Percentiles rank a stretch among this genome's conserved stretches.
These are phyloP conservation scores for Sporisorium iseilematis-ciliati DNA, from an alignment of 1,284 basidiomycete genomes.

Conservation along the genomic window DNA sequence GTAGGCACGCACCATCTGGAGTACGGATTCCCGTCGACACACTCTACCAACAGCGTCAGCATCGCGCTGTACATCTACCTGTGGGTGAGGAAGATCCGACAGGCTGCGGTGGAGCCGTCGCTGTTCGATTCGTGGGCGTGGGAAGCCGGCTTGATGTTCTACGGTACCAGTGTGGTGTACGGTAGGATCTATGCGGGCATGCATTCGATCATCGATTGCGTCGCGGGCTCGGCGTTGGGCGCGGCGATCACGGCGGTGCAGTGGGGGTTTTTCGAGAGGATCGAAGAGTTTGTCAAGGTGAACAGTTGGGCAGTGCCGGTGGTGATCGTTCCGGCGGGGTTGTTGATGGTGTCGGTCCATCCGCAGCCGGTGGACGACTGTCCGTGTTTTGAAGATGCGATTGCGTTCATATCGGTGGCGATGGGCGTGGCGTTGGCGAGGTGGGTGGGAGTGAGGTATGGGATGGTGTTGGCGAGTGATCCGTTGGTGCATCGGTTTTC, in stretches of 20 bases:
- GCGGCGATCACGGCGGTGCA: conserved; percentile 69
- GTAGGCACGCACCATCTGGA: conserved; percentile 71
- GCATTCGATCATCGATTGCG: conserved; percentile 70
- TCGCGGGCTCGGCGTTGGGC: conserved; percentile 66
- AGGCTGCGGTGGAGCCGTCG: neutral
- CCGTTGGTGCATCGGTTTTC: conserved; percentile 33
- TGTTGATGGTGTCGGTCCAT: conserved; percentile 83
- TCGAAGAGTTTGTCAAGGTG: conserved; percentile 71
- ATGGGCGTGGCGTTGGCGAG: conserved; percentile 80
- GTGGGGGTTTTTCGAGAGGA: conserved; percentile 67
- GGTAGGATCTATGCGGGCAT: conserved; percentile 81
- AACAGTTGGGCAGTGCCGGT: conserved; percentile 75
- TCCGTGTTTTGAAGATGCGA: conserved; percentile 97
- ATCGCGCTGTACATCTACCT: conserved; percentile 75
- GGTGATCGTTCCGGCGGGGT: conserved; percentile 76
- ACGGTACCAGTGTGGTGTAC: conserved; percentile 81
- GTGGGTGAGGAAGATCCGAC: conserved; percentile 41
- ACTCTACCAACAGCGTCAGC: conserved; percentile 90
- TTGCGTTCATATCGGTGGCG: conserved; percentile 87
- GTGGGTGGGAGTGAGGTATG: conserved; percentile 72
- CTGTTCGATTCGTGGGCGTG: conserved; percentile 44
- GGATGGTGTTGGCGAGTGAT: conserved; percentile 28
- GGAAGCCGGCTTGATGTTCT: conserved; percentile 56
- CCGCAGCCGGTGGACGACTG: conserved; percentile 90
- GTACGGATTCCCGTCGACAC: conserved; percentile 95